phyloP scores from a whole-genome alignment of 305 asterid species.

The Salvia sclarea region DNA sequence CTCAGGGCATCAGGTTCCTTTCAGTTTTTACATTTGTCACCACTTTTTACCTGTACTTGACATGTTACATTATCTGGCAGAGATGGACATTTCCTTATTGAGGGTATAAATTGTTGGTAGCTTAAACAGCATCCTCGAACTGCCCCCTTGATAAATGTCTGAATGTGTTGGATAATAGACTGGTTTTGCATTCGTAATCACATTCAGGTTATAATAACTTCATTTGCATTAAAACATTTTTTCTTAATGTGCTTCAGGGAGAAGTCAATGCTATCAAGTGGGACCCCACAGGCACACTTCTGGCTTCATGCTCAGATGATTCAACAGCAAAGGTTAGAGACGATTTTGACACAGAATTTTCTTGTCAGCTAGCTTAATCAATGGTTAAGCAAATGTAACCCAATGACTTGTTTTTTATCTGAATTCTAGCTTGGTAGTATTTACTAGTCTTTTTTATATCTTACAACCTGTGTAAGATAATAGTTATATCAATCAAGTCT shows the following conservation, averaged over 20 bases:
- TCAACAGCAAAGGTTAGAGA: slow-evolving; percentile 78
- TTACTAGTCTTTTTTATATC: slow-evolving; percentile 19
- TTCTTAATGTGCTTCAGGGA: slow-evolving; percentile 56
- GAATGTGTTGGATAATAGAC: not conserved
- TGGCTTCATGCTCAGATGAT: slow-evolving; percentile 98
- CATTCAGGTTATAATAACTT: not conserved
- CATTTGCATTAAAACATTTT: slow-evolving; percentile 27
- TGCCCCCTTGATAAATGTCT: slow-evolving; percentile 15
- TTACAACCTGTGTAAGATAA: slow-evolving; percentile 6
- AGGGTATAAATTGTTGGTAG: not conserved
- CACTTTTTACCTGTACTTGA: slow-evolving; percentile 14
- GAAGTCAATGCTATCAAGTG: slow-evolving; percentile 98
- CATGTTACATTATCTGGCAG: slow-evolving; percentile 1
- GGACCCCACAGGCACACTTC: slow-evolving; percentile 85
- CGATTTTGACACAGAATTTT: slow-evolving; percentile 21
- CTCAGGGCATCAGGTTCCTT: slow-evolving; percentile 82
- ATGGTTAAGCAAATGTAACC: slow-evolving; percentile 2
- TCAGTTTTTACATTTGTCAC: slow-evolving; percentile 10
- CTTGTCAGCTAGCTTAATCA: slow-evolving; percentile 4
- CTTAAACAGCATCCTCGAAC: not conserved
- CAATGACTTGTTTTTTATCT: slow-evolving; percentile 15
- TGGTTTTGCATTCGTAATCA: not conserved
- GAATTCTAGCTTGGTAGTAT: not conserved
- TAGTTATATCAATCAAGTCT: slow-evolving; percentile 5
- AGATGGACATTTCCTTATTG: not conserved